Base-by-base conservation (phyloP, 202 grass and related monocot species). In the Cymbopogon flexuosus region DNA sequence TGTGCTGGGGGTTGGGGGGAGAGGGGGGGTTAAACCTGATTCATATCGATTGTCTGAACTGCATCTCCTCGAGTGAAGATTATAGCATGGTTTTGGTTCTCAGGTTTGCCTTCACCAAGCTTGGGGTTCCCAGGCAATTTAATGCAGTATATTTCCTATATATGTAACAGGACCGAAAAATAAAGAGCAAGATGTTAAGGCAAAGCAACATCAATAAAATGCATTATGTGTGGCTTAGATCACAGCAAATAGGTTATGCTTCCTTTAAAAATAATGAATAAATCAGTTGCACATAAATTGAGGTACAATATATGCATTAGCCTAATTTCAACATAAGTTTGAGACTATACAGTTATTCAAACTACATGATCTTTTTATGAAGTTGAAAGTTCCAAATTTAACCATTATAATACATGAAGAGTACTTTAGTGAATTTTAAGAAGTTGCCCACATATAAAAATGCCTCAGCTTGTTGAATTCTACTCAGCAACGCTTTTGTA, bases 21-120 rank as follows among this genome's bases (percentile, higher is more conserved):
- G 52, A 67, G n/a, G 34, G 35, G 7, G 36, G 6, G 41, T 0
- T 5, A 82, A 81, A 97, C 94, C 94, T 97, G 94, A 87, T 97
- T 97, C 94, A 97, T 97, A 82, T 97, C 94, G 2, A 97, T 97
- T 29, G 94, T 93, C 62, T 97, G 94, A 72, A 97, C 37, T 40
- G 94, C 94, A 79, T 97, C 91, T 65, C 94, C 94, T 63, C 91
- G 84, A 58, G 94, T 97, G 57, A 97, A 97, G 78, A 97, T 79
- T 89, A 97, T 93, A 71, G 94, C 94, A 88, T 97, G 94, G 49
- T 97, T 97, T 72, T 97, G 94, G 63, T 97, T 97, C 81, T 97
- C 94, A 62, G 94, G 94, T 70, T 97, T 97, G 57, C 94, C 94
- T 88, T 97, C 94, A 60, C 94, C 94, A 59, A 97, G 91, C 69